These are phyloP conservation scores for Sclerotinia borealis DNA, from an alignment of 2,329 filamentous ascomycete genomes.

Conservation along the genomic window DNA sequence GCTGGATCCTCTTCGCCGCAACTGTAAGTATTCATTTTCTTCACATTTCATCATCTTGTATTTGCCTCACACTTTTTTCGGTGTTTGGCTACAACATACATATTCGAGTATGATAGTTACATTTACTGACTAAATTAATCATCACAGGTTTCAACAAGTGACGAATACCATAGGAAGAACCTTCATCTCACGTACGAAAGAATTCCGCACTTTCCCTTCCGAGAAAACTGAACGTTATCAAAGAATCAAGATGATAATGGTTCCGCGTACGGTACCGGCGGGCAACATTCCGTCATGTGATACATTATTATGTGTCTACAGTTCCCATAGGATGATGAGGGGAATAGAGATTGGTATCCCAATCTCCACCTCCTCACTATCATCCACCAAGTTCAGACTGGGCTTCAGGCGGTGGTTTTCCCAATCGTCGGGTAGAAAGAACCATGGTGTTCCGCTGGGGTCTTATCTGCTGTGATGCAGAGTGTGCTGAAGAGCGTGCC, in stretches of 20 bases:
- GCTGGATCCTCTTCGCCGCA: not conserved
- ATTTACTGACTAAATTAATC: not conserved
- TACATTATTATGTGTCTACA: no score
- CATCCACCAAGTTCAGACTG: not conserved
- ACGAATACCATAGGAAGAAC: not conserved
- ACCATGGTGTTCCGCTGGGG: no score
- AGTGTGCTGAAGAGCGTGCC: no score
- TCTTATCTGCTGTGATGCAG: no score
- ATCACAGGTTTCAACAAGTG: not conserved
- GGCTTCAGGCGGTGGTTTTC: not conserved
- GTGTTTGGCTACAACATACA: not conserved
- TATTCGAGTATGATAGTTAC: no score
- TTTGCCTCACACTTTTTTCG: not conserved
- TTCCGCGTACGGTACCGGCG: not conserved
- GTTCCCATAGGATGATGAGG: no score
- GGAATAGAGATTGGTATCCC: not conserved
- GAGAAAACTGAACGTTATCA: not conserved
- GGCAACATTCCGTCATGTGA: no score
- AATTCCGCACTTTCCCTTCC: not conserved
- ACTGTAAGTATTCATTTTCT: not conserved
- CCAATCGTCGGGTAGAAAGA: not conserved
- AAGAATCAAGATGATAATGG: not conserved
- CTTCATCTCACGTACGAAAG: not conserved
- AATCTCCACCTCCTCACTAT: not conserved
- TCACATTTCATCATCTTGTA: not conserved